Evolutionary conservation across 768 basidiomycete genomes (phyloP), one percentile per base, ranked within the genome.

Genomic region (Candolleomyces efflorescens): DNA sequence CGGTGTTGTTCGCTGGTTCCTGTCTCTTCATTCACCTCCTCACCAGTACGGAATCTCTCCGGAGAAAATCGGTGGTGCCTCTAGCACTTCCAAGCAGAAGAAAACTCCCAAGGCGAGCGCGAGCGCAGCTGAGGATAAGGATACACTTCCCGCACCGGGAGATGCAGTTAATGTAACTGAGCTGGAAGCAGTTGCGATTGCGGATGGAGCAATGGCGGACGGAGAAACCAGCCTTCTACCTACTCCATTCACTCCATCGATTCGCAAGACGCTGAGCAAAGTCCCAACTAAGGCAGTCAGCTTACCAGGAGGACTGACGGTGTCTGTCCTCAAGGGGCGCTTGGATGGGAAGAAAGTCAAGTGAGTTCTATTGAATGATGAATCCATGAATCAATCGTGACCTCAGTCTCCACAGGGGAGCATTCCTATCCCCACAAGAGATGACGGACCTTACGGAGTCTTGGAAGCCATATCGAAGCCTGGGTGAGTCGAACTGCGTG

Each of bases 381-480:
- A n/a, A 41, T 44, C 45, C 36, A 61, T 65, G 18, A 62, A 59
- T 38, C 46, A 53, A 54, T 53, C 45, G 41, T 61, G 47, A 59
- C 53, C 24, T 48, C 24, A 44, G 55, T 55, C 22, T 49, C 41
- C 7, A 53, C 66, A 89, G 88, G 72, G 87, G 87, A 6, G 83
- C 84, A 22, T 68, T 93, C 59, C 74, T 94, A 61, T 89, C 89
- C 2, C 89, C 91, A 5, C 73, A 82, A 50, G 91, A 95, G 71
- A 93, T 94, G 92, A 82, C 86, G 59, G 80, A 77, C 23, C 69
- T 95, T 59, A 91, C 92, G 3, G 82, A 82, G 52, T 64, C 72
- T 26, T 95, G 93, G 93, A 81, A 75, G 63, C 93, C 93, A 3
- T 95, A 90, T 67, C 75, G 92, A 63, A 91, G 89, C 64, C 60